Conservation (phyloP, 2,329 filamentous ascomycete genomes). For the Colletotrichum sublineola region DNA sequence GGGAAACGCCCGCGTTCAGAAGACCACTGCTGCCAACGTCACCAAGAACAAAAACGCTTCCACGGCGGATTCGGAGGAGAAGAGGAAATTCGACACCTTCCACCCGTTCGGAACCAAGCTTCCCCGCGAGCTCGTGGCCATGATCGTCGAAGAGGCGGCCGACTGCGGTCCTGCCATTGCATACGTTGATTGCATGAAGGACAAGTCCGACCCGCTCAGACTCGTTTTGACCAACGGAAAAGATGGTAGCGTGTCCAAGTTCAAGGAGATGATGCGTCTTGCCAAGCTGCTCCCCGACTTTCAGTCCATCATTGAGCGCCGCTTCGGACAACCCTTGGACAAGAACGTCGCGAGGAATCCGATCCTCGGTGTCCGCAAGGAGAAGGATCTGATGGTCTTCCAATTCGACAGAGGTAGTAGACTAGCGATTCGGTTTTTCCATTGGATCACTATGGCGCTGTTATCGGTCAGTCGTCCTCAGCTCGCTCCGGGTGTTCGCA, state of each 20-base stretch:
- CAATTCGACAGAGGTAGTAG: accelerated
- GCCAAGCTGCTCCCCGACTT: neutral
- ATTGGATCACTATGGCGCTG: neutral
- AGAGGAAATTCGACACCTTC: neutral
- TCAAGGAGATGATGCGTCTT: neutral
- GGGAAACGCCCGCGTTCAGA: neutral
- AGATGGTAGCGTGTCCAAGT: neutral
- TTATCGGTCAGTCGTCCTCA: accelerated
- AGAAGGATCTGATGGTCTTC: conserved; percentile 1
- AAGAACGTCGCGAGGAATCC: neutral
- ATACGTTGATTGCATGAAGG: neutral
- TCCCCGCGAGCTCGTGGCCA: neutral
- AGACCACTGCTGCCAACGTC: too few species aligned
- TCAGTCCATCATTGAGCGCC: neutral
- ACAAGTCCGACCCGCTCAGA: accelerated
- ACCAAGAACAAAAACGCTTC: neutral
- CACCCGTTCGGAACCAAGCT: neutral
- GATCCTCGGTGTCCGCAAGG: neutral
- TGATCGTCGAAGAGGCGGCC: neutral
- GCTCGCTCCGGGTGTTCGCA: neutral
- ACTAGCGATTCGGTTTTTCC: accelerated
- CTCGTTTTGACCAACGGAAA: neutral
- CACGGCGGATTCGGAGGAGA: neutral
- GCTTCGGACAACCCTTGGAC: neutral
- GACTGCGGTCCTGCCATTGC: neutral